These are phyloP conservation scores for Chaetomium globosum DNA, from an alignment of 2,329 filamentous ascomycete genomes.

Conservation along the genomic window DNA sequence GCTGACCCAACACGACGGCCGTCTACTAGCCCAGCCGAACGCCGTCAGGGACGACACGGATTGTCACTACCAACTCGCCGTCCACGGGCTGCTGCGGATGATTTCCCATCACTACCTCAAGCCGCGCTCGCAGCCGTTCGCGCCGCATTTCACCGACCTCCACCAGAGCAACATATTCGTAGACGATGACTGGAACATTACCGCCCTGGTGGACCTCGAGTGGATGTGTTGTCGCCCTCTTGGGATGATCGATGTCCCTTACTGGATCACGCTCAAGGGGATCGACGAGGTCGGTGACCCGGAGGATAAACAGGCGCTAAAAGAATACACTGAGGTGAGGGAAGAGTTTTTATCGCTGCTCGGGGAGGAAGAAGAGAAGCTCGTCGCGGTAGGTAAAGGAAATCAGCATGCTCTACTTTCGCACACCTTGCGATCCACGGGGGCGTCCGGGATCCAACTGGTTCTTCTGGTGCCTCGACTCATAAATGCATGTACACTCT, in stretches of 20 bases:
- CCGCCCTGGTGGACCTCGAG: constrained; percentile 10
- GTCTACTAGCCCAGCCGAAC: constrained; percentile 9
- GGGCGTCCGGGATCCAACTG: too few relatives aligned
- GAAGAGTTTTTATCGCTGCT: too few relatives aligned
- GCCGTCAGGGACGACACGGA: constrained; percentile 6
- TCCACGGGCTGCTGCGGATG: too few relatives aligned
- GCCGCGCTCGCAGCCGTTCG: constrained; percentile 5
- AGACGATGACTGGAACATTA: constrained; percentile 22
- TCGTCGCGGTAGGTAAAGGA: too few relatives aligned
- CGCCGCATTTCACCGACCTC: constrained; percentile 18
- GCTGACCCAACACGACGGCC: constrained; percentile 35
- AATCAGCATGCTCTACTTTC: too few relatives aligned
- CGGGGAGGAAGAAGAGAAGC: too few relatives aligned
- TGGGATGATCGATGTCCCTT: constrained; percentile 18
- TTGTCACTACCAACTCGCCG: too few relatives aligned
- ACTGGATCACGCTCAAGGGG: constrained; percentile 12
- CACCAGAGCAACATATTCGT: constrained; percentile 21
- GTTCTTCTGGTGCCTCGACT: too few relatives aligned
- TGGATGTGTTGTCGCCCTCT: constrained; percentile 12
- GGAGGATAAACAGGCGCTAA: too few relatives aligned
- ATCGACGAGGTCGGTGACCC: constrained; percentile 1
- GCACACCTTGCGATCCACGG: too few relatives aligned
- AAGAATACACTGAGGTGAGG: too few relatives aligned
- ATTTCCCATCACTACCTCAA: neutral
- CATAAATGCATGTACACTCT: too few relatives aligned